Evolutionary conservation across 2,329 filamentous ascomycete species (phyloP), one percentile per base, ranked within the genome.

Genomic region (Colletotrichum lini): DNA sequence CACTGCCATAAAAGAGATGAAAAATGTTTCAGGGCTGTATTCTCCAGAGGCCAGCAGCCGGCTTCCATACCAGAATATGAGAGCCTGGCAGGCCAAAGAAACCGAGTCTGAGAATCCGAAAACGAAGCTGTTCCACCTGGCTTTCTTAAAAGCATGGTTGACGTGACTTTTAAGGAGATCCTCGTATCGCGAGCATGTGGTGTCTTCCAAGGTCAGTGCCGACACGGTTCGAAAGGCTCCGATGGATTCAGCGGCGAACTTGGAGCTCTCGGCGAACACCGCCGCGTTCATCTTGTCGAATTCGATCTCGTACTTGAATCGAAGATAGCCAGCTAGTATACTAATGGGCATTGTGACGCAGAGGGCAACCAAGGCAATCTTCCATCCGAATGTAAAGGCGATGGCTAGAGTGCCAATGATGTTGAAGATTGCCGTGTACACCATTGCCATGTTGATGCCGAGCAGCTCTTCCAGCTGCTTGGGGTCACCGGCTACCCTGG

Each of bases 381-480:
- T 95, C 93, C 93, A 95, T 1, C 92, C 91, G 77, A 92, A 94
- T 4, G 87, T 84, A 75, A 94, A 94, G 1, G 91, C 86, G 62
- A 95, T 92, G 53, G 87, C 83, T 16, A 94, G 80, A 9, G 88
- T 89, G 0, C 92, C 93, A 10, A 89, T 75, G 3, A 95, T 80
- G 59, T 89, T 92, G 77, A 94, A 91, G 26, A 92, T 77, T 10
- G 91, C 89, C 23, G 91, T 88, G 70, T 85, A 85, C 2, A 89
- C 86, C 73, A 93, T 85, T 2, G 90, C 86, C 85, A 92, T 88
- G 76, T 92, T 91, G 56, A 87, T 82, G 6, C 89, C 89, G 75
- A 91, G 86, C 7, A 92, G 82, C 78, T 92, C 88, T 77, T 91
- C 88, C 4, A 92, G 80, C 64, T 89, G 86, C 73, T 87, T 86